A percentile compares a stretch with the other conserved stretches of the same genome.
Evolutionary conservation across 257 asterid species (phyloP).

Genomic region (Pogostemon cablin): DNA sequence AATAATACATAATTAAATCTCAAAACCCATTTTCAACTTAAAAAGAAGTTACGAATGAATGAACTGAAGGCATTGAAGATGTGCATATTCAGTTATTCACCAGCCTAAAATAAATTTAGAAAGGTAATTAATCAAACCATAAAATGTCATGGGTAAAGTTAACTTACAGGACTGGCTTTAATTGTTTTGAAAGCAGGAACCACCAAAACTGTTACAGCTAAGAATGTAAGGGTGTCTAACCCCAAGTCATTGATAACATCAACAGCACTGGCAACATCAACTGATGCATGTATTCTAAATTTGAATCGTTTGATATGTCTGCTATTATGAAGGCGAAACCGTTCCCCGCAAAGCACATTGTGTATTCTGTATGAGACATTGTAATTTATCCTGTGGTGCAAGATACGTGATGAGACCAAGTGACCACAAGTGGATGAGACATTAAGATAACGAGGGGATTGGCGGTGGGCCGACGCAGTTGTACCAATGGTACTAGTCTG

Average conservation of each 20-base stretch:
- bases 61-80: background rate
- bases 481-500: constrained; percentile 48
- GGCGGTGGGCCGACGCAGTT: constrained; percentile 38
- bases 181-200: constrained; percentile 87
- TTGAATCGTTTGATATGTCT: constrained; percentile 40
- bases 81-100: background rate
- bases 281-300: constrained; percentile 56
- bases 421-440: constrained; percentile 44
- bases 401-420: constrained; percentile 42
- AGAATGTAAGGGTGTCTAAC: constrained; percentile 86
- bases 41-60: background rate
- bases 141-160: constrained; percentile 18
- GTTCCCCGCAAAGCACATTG: constrained; percentile 47
- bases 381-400: constrained; percentile 39
- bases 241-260: constrained; percentile 97
- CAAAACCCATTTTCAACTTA: constrained; percentile 24
- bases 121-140: constrained; percentile 7
- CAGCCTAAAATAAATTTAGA: background rate
- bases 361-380: constrained; percentile 38
- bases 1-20: background rate
- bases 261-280: constrained; percentile 83
- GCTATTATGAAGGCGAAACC: constrained; percentile 38
- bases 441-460: constrained; percentile 36
- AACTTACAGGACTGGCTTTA: constrained; percentile 97
- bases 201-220: constrained; percentile 88